phyloP scores from a whole-genome alignment of 495 filamentous ascomycete genomes.

The Choiromyces venosus region DNA sequence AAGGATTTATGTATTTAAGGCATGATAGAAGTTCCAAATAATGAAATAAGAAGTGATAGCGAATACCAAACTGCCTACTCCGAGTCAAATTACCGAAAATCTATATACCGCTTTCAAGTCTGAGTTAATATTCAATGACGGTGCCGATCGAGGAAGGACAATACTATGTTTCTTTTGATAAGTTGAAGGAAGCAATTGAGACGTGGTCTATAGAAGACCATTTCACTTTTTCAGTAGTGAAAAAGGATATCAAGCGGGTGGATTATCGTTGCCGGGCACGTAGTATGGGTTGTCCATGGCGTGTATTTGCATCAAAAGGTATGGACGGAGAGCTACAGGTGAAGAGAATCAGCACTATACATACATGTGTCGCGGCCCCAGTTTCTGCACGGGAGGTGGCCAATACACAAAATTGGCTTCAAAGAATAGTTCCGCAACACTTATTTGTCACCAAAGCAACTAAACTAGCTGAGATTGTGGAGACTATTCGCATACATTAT shows the following conservation, averaged over 20 bases:
- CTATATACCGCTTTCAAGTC: too few relatives aligned
- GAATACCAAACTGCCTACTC: too few relatives aligned
- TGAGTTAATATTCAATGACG: too few relatives aligned
- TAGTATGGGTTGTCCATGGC: slow-evolving; percentile 6
- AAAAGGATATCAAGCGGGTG: neutral
- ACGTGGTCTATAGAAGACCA: slow-evolving; percentile 4
- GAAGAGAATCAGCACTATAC: neutral
- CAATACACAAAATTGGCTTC: slow-evolving; percentile 15
- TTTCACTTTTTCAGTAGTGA: neutral
- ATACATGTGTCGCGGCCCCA: neutral
- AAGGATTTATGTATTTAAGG: too few relatives aligned
- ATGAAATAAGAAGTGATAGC: too few relatives aligned
- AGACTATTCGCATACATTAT: slow-evolving; percentile 9
- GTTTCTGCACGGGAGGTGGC: neutral
- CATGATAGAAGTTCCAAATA: too few relatives aligned
- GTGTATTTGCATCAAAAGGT: slow-evolving; percentile 10
- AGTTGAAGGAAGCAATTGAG: neutral
- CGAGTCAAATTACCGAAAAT: too few relatives aligned
- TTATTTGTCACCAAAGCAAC: slow-evolving; percentile 14
- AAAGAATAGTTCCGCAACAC: neutral
- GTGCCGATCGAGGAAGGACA: too few relatives aligned
- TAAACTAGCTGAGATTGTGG: neutral
- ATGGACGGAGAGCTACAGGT: neutral
- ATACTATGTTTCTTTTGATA: too few relatives aligned
- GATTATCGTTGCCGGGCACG: slow-evolving; percentile 5